These are phyloP conservation scores for Arachis monticola DNA, from an alignment of 331 rosid species.

Conservation along the genomic window DNA sequence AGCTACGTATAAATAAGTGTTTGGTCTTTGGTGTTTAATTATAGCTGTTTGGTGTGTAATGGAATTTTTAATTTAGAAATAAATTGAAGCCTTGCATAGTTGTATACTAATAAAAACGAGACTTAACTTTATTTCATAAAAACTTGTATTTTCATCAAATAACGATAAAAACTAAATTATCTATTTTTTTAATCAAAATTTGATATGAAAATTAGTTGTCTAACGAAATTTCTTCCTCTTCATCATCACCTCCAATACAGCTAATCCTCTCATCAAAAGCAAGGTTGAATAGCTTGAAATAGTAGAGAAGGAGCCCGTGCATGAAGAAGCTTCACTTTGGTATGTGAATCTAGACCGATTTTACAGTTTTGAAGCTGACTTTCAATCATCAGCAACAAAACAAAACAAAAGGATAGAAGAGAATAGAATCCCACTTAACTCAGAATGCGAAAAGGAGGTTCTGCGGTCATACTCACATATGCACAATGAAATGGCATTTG, in stretches of 20 bases:
- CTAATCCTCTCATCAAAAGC: neutral
- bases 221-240: neutral
- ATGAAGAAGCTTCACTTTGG: conserved; percentile 87
- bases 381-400: neutral
- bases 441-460: neutral
- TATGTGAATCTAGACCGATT: conserved; percentile 7
- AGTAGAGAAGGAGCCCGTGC: conserved; percentile 20
- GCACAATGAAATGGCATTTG: neutral
- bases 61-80: neutral
- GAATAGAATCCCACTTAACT: neutral
- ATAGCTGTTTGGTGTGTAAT: neutral
- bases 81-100: neutral
- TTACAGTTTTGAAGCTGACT: neutral
- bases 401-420: too few species aligned
- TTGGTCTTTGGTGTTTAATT: neutral
- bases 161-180: too few species aligned
- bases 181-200: too few species aligned
- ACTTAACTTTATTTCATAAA: too few species aligned
- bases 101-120: too few species aligned
- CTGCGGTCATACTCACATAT: neutral
- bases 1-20: neutral
- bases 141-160: too few species aligned
- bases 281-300: conserved; percentile 12
- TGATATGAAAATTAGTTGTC: too few species aligned
- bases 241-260: conserved; percentile 41